These are phyloP conservation scores for Trametes cubensis DNA, from an alignment of 768 basidiomycete species.

Conservation along the genomic window DNA sequence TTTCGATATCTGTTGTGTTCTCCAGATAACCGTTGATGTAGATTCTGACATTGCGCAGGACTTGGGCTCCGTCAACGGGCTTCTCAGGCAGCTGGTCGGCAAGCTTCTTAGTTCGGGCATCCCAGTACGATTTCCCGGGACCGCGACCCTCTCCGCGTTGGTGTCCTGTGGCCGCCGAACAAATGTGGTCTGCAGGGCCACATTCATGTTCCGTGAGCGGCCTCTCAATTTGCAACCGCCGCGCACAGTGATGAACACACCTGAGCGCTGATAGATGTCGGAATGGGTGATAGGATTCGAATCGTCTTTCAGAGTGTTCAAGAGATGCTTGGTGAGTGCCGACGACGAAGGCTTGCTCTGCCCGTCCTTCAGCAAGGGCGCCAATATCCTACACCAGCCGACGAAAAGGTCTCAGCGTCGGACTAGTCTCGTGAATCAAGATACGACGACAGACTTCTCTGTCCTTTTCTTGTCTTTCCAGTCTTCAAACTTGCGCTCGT, in stretches of 20 bases:
- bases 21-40: constrained; percentile 74
- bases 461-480: constrained; percentile 33
- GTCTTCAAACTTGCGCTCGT: constrained; percentile 32
- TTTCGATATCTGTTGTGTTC: constrained; percentile 77
- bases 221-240: background rate
- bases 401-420: background rate
- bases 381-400: constrained; percentile 31
- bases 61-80: constrained; percentile 17
- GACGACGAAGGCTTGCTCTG: constrained; percentile 40
- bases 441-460: constrained; percentile 22
- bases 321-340: constrained; percentile 58
- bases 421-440: too few species aligned
- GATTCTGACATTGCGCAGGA: constrained; percentile 48
- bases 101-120: constrained; percentile 32
- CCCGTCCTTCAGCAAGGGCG: constrained; percentile 36
- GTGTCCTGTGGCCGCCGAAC: constrained; percentile 57
- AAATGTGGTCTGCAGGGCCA: constrained; percentile 50
- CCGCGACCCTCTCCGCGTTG: constrained; percentile 35
- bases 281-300: constrained; percentile 83
- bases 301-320: constrained; percentile 61
- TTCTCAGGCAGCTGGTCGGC: constrained; percentile 30
- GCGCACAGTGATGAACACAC: constrained; percentile 38
- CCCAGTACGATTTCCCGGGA: constrained; percentile 25
- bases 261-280: constrained; percentile 61
- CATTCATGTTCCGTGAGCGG: background rate